These are phyloP conservation scores for Groenewaldozyma tartarivorans DNA, from an alignment of 805 yeast genomes.

Conservation along the genomic window DNA sequence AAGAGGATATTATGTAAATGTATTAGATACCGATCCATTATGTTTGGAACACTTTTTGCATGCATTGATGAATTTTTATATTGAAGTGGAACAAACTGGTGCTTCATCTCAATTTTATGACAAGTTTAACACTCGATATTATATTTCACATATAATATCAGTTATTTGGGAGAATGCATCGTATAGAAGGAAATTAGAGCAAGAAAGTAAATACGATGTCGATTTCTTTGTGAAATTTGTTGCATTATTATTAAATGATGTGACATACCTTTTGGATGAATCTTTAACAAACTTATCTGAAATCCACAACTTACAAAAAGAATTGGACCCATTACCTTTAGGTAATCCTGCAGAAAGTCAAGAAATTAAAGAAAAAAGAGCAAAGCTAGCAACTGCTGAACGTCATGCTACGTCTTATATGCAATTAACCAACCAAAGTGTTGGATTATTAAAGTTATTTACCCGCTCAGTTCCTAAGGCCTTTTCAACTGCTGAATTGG, in stretches of 20 bases:
- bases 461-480: constrained; percentile 81
- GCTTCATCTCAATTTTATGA: constrained; percentile 92
- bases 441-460: constrained; percentile 67
- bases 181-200: constrained; percentile 59
- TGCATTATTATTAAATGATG: constrained; percentile 91
- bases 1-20: constrained; percentile 58
- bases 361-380: constrained; percentile 44
- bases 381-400: constrained; percentile 55
- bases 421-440: constrained; percentile 74
- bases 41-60: constrained; percentile 62
- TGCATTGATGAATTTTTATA: constrained; percentile 81
- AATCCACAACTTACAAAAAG: constrained; percentile 68
- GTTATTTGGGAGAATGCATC: constrained; percentile 68
- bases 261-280: constrained; percentile 86
- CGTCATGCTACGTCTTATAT: constrained; percentile 71
- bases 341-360: constrained; percentile 22
- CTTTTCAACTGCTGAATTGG: constrained; percentile 80
- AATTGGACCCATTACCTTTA: constrained; percentile 33
- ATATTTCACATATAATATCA: constrained; percentile 74
- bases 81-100: constrained; percentile 93
- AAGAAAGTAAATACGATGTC: constrained; percentile 57
- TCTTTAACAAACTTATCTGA: constrained; percentile 68
- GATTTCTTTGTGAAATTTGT: constrained; percentile 86
- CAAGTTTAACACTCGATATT: constrained; percentile 83
- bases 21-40: constrained; percentile 54